Evolutionary conservation across 805 yeast genomes (phyloP), one percentile per base, ranked within the genome.

Genomic region (Ogataea haglerorum): DNA sequence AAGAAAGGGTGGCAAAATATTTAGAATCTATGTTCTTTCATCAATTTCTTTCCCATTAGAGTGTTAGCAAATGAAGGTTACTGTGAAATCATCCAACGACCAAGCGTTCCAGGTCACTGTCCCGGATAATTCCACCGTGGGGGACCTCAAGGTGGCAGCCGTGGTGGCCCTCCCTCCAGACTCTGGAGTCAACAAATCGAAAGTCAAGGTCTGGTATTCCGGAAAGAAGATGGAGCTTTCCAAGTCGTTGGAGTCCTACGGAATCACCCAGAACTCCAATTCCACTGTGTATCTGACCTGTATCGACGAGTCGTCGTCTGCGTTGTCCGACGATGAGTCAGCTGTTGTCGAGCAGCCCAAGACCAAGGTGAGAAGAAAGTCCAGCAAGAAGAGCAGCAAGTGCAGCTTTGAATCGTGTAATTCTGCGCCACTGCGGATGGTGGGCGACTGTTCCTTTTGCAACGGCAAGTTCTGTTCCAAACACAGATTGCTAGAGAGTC

Each of bases 361-460:
- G 46, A 46, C 53, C 12, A 54, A 52, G 35, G 57, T 57, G 17
- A 52, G 60, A 45, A 51, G 67, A 36, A 63, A 63, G 46, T 59
- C 64, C 24, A 49, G 58, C 19, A 47, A 51, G 38, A 74, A 72
- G 56, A 72, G 73, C 56, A 55, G 50, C 45, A 66, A 61, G 45
- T 76, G 82, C 61, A 66, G 80, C 16, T 78, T 78, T 60, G 63
- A 62, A 23, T 56, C 67, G 21, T 88, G 96, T 64, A 68, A 73
- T 15, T 72, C 82, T n/a, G 67, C 76, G 10, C 86, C 90, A 1
- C 65, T 76, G 35, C 66, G 80, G 51, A 71, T 76, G 70, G 80
- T 86, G 31, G 96, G 96, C 34, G 89, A 82, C 60, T 88, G 96
- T 62, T 75, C 80, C 39, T 84, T 81, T 58, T 88, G 96, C 62